Evolutionary conservation across 1,139 yeast genomes (phyloP), one percentile per base, ranked within the genome.

Genomic region (Yamadazyma buinensis): DNA sequence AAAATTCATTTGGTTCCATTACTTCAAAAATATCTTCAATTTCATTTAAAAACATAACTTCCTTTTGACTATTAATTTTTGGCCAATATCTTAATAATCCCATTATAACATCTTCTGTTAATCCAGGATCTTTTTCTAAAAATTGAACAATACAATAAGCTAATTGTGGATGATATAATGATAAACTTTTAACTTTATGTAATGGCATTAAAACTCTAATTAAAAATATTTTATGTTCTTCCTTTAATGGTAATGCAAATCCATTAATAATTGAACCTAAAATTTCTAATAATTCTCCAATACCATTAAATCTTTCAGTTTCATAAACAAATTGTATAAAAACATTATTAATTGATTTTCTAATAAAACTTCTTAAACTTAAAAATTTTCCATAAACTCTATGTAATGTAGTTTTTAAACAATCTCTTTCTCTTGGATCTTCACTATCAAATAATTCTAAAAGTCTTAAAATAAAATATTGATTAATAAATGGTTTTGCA

Each of bases 121-220:
- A 70, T 11, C 77, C 49, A 1, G 96, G 95, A 56, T 92, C 98
- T 59, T 92, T 92, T 51, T 92, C 98, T 51, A 92, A 68, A 59
- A 92, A 92, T 63, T 92, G 99, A 12, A 94, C 95, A 37, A 94
- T 85, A 64, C 99, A 92, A 61, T 92, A 92, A 10, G 97, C 96
- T 48, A 92, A 71, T 60, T 94, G 98, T 27, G 98, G 96, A 57
- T 92, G 98, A 57, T 90, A 92, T 44, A 90, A 67, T 10, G 95
- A 82, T 40, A 92, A 68, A 36, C 95, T 78, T 54, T 90, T 82
- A 10, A 87, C 95, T 58, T 94, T 92, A 61, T 92, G 99, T 57
- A 92, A 67, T 19, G 99, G 99, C 25, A 92, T 72, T 51, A 92
- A 72, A n/a, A 90, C 90, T 40, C 96, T 74, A 22, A 87, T 80